Percentiles rank a stretch among this genome's conserved stretches.
Evolutionary conservation across 176 grass and related monocot genomes (phyloP).

Genomic region (Oryza longistaminata): DNA sequence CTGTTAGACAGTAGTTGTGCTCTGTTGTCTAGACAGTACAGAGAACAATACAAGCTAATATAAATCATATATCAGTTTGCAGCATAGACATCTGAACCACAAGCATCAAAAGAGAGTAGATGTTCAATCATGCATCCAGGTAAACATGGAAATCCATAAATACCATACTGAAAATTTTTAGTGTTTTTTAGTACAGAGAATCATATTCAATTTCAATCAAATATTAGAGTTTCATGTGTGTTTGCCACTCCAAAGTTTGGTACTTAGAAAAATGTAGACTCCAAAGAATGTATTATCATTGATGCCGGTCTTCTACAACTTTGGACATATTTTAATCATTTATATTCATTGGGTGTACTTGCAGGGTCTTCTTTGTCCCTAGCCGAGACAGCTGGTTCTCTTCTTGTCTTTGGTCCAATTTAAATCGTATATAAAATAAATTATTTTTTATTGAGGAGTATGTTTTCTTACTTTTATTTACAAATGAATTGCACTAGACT

Average conservation of each 20-base stretch:
- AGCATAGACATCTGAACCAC: neutral
- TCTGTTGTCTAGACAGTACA: neutral
- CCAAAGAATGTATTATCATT: neutral
- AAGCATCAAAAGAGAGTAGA: neutral
- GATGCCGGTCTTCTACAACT: neutral
- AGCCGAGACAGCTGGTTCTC: too few relatives aligned
- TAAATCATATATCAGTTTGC: slow-evolving; percentile 11
- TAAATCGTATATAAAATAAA: neutral
- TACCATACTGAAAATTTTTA: neutral
- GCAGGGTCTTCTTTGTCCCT: neutral
- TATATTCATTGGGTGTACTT: neutral
- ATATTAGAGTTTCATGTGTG: neutral
- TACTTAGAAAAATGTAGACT: neutral
- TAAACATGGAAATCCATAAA: neutral
- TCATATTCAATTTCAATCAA: neutral
- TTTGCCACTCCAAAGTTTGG: neutral
- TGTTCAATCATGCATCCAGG: neutral
- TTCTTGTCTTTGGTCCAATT: neutral
- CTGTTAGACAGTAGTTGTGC: too few relatives aligned
- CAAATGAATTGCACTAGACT: neutral
- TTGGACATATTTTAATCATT: neutral
- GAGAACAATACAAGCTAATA: neutral
- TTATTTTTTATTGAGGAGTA: neutral
- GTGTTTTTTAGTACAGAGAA: neutral
- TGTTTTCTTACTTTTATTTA: neutral